These are phyloP conservation scores for Lactarius deliciosus DNA, from an alignment of 768 basidiomycete genomes.

Conservation along the genomic window DNA sequence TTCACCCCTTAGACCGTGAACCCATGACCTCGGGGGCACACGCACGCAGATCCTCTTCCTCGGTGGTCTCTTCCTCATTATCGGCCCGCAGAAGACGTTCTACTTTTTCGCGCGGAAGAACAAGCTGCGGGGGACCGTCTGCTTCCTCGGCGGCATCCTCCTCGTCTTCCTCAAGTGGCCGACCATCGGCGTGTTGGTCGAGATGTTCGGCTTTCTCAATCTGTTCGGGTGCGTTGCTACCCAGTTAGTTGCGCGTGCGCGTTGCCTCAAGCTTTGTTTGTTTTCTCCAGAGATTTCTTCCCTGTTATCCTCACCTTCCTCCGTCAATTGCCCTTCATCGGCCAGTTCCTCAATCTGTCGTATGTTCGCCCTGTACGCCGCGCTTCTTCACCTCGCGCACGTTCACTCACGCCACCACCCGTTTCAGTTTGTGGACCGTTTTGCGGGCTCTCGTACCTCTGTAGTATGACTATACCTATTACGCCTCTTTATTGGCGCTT, in stretches of 20 bases:
- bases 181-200: conserved; percentile 88
- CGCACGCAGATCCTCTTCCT: conserved; percentile 83
- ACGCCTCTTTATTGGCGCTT: background rate
- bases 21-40: background rate
- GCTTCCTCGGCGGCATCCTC: conserved; percentile 86
- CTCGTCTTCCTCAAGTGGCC: conserved; percentile 97
- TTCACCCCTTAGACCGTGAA: background rate
- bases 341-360: conserved; percentile 81
- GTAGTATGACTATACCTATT: conserved; percentile 13
- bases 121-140: conserved; percentile 86
- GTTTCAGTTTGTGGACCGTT: conserved; percentile 37
- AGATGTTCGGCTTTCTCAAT: conserved; percentile 96
- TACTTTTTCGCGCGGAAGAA: conserved; percentile 97
- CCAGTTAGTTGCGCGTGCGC: background rate
- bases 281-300: conserved; percentile 85
- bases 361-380: conserved; percentile 77
- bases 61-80: conserved; percentile 92
- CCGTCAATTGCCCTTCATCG: conserved; percentile 89
- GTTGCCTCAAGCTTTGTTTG: background rate
- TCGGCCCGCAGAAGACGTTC: conserved; percentile 95
- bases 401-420: background rate
- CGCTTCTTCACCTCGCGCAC: background rate
- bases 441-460: conserved; percentile 40
- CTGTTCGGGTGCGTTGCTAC: conserved; percentile 77
- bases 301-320: conserved; percentile 95